These are phyloP conservation scores for Leccinum insigne DNA, from an alignment of 1,284 basidiomycete genomes.

Conservation along the genomic window DNA sequence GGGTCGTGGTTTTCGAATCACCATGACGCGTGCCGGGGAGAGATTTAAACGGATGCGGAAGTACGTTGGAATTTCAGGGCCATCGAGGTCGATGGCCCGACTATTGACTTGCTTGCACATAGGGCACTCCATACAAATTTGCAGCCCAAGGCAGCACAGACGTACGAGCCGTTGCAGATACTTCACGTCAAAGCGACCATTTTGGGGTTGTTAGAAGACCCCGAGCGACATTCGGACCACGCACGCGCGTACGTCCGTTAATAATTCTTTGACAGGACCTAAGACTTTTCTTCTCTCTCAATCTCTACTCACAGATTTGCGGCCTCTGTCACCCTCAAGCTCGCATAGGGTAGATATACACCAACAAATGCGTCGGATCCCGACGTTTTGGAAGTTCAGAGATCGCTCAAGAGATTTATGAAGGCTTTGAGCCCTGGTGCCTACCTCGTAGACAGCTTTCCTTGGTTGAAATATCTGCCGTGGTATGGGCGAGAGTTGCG, in stretches of 20 bases:
- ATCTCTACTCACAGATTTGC: conserved; percentile 7
- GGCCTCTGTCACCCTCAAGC: conserved; percentile 6
- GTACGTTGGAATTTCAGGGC: neutral
- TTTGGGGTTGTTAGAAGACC: conserved; percentile 6
- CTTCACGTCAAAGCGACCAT: conserved; percentile 2
- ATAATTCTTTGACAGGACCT: neutral
- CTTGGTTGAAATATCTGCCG: conserved; percentile 14
- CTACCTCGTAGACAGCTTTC: conserved; percentile 14
- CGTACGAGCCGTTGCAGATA: conserved; percentile 7
- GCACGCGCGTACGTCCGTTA: conserved; percentile 1
- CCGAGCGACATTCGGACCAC: conserved; percentile 2
- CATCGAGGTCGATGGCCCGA: neutral
- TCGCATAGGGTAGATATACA: conserved; percentile 13
- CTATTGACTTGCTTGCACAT: neutral
- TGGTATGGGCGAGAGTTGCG: conserved; percentile 12
- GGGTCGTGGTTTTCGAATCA: conserved; percentile 9
- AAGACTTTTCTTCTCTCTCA: neutral
- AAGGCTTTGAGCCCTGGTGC: conserved; percentile 3
- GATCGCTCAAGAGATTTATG: neutral
- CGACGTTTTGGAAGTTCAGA: neutral
- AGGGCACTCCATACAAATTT: conserved; percentile 13
- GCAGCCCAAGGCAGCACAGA: conserved; percentile 7
- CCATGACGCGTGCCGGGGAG: conserved; percentile 4
- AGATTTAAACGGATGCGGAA: conserved; percentile 10
- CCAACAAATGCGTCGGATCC: conserved; percentile 7